Evolutionary conservation across 2,329 filamentous ascomycete species (phyloP).

Genomic region (Fusarium beomiforme): DNA sequence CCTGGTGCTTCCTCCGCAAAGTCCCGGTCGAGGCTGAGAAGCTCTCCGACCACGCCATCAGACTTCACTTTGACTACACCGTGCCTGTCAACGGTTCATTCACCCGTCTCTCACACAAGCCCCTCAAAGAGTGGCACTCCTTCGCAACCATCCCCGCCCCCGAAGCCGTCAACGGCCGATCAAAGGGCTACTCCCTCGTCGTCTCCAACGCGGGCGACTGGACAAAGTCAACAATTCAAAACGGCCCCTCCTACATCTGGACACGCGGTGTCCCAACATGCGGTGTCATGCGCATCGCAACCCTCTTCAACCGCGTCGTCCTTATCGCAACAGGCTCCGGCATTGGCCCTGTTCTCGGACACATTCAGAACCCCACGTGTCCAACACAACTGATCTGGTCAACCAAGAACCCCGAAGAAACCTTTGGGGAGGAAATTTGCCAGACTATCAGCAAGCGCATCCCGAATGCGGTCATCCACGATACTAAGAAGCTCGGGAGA

Average conservation of each 20-base stretch:
- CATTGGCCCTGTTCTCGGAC: conserved; percentile 74
- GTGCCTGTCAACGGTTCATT: conserved; percentile 61
- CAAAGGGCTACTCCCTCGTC: conserved; percentile 70
- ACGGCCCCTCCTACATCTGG: conserved; percentile 71
- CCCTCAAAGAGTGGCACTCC: conserved; percentile 77
- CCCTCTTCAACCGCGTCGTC: conserved; percentile 72
- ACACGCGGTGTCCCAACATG: conserved; percentile 73
- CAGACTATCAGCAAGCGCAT: conserved; percentile 66
- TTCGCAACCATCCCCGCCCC: conserved; percentile 78
- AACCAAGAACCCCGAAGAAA: conserved; percentile 67
- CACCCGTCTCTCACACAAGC: conserved; percentile 67
- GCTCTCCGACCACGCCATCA: conserved; percentile 78
- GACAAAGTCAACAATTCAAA: conserved; percentile 72
- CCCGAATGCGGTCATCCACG: conserved; percentile 71
- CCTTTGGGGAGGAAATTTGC: conserved; percentile 69
- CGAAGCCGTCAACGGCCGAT: conserved; percentile 38
- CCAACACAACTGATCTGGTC: conserved; percentile 75
- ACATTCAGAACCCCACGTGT: conserved; percentile 61
- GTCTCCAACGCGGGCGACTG: conserved; percentile 81
- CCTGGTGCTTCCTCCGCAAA: conserved; percentile 77
- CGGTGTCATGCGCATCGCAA: conserved; percentile 74
- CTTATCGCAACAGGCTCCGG: conserved; percentile 78
- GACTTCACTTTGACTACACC: conserved; percentile 74
- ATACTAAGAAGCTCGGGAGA: conserved; percentile 69
- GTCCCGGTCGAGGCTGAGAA: conserved; percentile 72